phyloP scores from a whole-genome alignment of 2,329 filamentous ascomycete genomes.

The Apiospora sp. region DNA sequence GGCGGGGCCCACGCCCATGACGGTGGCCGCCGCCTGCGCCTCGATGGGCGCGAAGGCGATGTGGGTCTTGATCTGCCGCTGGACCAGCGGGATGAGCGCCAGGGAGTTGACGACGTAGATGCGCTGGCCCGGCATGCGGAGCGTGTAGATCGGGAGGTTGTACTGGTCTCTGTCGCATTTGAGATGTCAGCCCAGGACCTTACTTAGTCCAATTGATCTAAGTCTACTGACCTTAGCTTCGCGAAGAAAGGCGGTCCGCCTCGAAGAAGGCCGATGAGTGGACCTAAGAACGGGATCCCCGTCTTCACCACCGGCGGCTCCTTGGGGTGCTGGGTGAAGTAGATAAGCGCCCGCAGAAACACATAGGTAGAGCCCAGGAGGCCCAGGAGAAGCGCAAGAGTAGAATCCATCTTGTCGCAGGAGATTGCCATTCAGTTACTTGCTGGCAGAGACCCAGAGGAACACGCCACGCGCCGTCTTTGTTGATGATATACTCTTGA shows the following conservation, averaged over 20 bases:
- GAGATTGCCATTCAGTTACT: no score
- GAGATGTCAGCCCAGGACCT: no score
- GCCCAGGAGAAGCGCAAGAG: background rate
- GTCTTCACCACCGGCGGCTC: background rate
- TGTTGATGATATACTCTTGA: no score
- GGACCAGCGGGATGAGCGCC: constrained; percentile 26
- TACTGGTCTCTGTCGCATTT: constrained; percentile 26
- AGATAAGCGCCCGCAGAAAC: background rate
- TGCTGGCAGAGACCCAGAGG: no score
- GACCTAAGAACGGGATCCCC: background rate
- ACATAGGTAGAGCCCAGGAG: background rate
- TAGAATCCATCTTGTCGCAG: background rate
- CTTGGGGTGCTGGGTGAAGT: background rate
- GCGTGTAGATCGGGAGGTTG: constrained; percentile 31
- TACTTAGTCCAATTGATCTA: no score
- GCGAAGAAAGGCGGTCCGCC: background rate
- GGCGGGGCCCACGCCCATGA: constrained; percentile 29
- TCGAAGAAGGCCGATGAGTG: background rate
- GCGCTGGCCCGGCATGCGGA: constrained; percentile 29
- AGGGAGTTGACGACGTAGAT: constrained; percentile 32
- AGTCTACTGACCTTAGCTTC: background rate
- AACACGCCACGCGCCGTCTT: no score
- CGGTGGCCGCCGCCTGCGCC: constrained; percentile 22
- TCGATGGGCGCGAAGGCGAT: constrained; percentile 31
- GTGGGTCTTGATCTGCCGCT: constrained; percentile 27